Conservation (phyloP, 2,329 filamentous ascomycete species). For the Thielaviopsis ethacetica region DNA sequence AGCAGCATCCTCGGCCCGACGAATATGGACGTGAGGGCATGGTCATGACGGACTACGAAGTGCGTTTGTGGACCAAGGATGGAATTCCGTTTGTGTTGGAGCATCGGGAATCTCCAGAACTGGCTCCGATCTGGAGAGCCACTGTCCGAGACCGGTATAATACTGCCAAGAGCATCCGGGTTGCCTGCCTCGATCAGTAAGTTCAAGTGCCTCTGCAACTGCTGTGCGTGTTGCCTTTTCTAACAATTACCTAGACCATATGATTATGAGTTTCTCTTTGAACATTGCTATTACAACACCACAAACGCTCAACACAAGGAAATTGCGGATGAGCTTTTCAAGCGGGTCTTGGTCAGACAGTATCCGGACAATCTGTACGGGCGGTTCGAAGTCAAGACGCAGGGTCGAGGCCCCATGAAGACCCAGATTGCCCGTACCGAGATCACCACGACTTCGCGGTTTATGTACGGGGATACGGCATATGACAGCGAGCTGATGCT, state of each 20-base stretch:
- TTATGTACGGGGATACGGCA: not conserved
- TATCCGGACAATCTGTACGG: not conserved
- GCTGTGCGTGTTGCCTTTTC: not conserved
- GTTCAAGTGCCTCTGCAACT: not conserved
- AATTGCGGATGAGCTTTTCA: not conserved
- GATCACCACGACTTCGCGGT: not conserved
- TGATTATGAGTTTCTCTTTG: not conserved
- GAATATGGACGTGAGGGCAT: not conserved
- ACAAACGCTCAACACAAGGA: not conserved
- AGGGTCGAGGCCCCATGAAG: not conserved
- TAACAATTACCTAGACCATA: not conserved
- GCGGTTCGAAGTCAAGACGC: not conserved
- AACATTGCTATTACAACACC: not conserved
- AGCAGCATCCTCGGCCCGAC: not conserved
- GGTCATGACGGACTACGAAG: not conserved
- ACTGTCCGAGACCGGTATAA: not conserved
- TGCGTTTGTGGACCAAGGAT: not conserved
- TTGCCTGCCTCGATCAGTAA: slow-evolving; percentile 1
- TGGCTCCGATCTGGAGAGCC: too few species aligned
- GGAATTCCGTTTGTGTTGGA: not conserved
- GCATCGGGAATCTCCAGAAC: not conserved
- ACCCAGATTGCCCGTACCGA: not conserved
- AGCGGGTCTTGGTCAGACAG: not conserved
- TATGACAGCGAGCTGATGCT: not conserved
- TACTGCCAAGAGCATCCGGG: not conserved